Base-by-base conservation (phyloP, 768 basidiomycete genomes). In the Psilocybe azurescens region DNA sequence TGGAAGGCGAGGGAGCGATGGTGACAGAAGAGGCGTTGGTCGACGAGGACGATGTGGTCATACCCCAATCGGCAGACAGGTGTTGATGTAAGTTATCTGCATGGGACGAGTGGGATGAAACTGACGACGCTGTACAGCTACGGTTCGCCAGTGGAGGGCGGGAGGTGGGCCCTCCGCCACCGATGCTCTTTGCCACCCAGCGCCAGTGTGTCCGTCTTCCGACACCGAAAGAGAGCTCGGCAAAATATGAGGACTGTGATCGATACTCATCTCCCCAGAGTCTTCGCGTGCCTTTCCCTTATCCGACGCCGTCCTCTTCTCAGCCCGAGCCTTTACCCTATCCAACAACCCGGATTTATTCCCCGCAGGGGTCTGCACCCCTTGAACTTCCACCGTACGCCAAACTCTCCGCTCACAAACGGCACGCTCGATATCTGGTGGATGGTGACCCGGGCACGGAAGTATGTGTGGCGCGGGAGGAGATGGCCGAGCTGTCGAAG, bases 371-470 rank as follows among this genome's bases (percentile, higher is more conserved):
- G 65, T 65, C 39, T 78, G 75, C 2, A 79, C 79, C 86, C 81
- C 78, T 86, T 89, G 74, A 92, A 84, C 73, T 86, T 88, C 90
- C 91, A 92, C 20, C 81, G 78, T 3, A 89, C 83, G 18, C 79
- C 86, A 69, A 92, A 91, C 69, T 90, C 83, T 64, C 91, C 91
- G 46, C 78, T 76, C 36, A 91, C 84, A 60, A 91, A 84, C 0
- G 91, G 91, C 0, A 93, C 87, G 65, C 85, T 89, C 18, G 83
- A 80, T 20, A 93, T 81, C 65, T 91, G 84, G 74, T 91, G 88
- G 41, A 92, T 79, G 18, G 78, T 77, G 46, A 93, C 69, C 10
- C 79, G 78, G 30, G 86, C 84, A 56, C 84, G 82, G 74, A 93
- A 92, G 54, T 84, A 80, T 3, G 89, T 84, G 68, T 91, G 88